These are phyloP conservation scores for Quillaja saponaria DNA, from an alignment of 306 rosid species.

Conservation along the genomic window DNA sequence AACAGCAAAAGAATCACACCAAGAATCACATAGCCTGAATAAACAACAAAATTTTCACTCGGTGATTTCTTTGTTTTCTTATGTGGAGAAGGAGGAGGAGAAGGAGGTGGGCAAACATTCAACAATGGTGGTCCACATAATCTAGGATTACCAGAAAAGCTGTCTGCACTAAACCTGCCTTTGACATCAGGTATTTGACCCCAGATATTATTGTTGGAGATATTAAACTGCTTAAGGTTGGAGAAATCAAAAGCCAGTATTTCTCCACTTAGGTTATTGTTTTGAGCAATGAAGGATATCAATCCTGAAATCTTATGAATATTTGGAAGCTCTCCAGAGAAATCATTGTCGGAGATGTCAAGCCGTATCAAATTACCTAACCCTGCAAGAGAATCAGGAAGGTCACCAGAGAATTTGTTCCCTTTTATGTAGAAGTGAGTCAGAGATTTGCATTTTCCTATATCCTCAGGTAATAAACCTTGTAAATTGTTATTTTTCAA, in stretches of 20 bases:
- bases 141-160: constrained; percentile 54
- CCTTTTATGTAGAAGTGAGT: constrained; percentile 52
- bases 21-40: constrained; percentile 51
- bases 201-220: constrained; percentile 53
- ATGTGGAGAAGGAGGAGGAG: constrained; percentile 7
- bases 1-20: constrained; percentile 36
- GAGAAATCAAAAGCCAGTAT: constrained; percentile 59
- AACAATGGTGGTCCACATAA: constrained; percentile 66
- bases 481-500: constrained; percentile 38
- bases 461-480: constrained; percentile 46
- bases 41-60: constrained; percentile 26
- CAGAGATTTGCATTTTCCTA: constrained; percentile 42
- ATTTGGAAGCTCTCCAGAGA: constrained; percentile 56
- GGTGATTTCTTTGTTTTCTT: constrained; percentile 20
- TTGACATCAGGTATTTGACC: constrained; percentile 54
- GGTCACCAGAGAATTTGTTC: constrained; percentile 47
- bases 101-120: constrained; percentile 34
- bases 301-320: constrained; percentile 44
- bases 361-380: constrained; percentile 47
- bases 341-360: constrained; percentile 42
- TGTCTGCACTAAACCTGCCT: constrained; percentile 41
- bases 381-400: constrained; percentile 42
- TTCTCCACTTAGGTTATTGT: constrained; percentile 47
- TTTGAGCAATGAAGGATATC: constrained; percentile 48
- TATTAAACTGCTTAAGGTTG: constrained; percentile 46